Conservation (phyloP, 257 asterid genomes). For the Nicotiana undulata region DNA sequence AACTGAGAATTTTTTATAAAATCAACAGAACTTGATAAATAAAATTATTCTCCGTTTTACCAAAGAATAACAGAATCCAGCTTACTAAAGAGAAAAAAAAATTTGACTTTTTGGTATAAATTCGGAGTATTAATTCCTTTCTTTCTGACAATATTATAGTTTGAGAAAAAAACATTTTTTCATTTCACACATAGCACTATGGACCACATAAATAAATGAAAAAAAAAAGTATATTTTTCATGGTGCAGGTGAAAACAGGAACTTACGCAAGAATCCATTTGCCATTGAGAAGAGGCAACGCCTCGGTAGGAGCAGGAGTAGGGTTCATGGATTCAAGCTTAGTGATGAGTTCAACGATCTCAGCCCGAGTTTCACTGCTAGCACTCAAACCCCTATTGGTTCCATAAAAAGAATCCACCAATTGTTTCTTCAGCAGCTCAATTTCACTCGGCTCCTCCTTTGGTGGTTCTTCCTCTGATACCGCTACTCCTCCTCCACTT, state of each 20-base stretch:
- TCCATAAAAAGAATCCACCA: conserved; percentile 66
- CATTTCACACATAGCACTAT: background rate
- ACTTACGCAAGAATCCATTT: conserved; percentile 92
- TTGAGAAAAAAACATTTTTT: background rate
- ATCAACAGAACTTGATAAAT: background rate
- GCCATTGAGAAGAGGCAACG: conserved; percentile 73
- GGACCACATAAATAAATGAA: background rate
- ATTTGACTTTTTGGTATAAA: too few species aligned
- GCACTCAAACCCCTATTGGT: conserved; percentile 76
- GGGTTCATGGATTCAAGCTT: conserved; percentile 81
- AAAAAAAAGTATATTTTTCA: too few species aligned
- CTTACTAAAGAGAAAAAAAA: background rate
- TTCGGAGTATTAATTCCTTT: too few species aligned
- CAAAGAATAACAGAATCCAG: background rate
- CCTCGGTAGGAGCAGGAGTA: conserved; percentile 83
- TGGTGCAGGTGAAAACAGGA: background rate
- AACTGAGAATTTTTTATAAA: too few species aligned
- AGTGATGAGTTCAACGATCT: conserved; percentile 74
- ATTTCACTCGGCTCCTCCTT: conserved; percentile 39
- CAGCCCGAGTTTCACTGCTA: conserved; percentile 78
- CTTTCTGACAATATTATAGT: background rate
- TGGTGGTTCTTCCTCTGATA: conserved; percentile 29
- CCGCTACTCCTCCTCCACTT: conserved; percentile 46
- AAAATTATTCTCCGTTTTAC: background rate
- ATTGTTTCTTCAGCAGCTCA: conserved; percentile 50